phyloP scores from a whole-genome alignment of 2,329 filamentous ascomycete genomes.

The Ophiostoma quercus region DNA sequence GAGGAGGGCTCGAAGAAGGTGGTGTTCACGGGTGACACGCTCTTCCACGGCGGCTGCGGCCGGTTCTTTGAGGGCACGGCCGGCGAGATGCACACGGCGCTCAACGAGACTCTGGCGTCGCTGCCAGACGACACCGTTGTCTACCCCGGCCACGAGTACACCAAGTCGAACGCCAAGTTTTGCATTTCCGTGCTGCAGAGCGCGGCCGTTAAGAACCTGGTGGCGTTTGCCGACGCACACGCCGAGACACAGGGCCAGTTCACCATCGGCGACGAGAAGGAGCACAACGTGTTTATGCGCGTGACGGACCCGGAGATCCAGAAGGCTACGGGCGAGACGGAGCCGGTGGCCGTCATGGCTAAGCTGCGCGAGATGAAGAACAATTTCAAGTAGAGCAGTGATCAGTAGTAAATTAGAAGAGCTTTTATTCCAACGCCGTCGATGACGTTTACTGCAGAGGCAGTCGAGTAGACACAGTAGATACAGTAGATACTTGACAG shows the following conservation, averaged over 20 bases:
- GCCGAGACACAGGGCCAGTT: conserved; percentile 90
- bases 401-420: background rate
- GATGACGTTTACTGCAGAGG: conserved; percentile 2
- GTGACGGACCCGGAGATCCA: conserved; percentile 74
- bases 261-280: conserved; percentile 95
- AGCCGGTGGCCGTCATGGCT: conserved; percentile 78
- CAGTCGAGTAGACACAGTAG: background rate
- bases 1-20: conserved; percentile 70
- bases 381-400: conserved; percentile 33
- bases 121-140: conserved; percentile 89
- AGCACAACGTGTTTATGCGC: conserved; percentile 96
- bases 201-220: conserved; percentile 67
- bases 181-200: conserved; percentile 68
- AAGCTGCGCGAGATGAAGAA: conserved; percentile 90
- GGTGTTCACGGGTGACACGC: conserved; percentile 92
- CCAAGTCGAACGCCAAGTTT: conserved; percentile 93
- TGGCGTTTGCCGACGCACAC: conserved; percentile 71
- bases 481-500: background rate
- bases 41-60: conserved; percentile 93
- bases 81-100: conserved; percentile 83
- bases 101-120: conserved; percentile 76
- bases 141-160: conserved; percentile 93
- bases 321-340: conserved; percentile 72
- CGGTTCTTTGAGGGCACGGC: conserved; percentile 92
- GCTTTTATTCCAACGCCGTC: conserved; percentile 15